Percentiles rank a stretch among this genome's conserved stretches.
phyloP scores from a whole-genome alignment of 331 rosid genomes.

The Dryas integrifolia region DNA sequence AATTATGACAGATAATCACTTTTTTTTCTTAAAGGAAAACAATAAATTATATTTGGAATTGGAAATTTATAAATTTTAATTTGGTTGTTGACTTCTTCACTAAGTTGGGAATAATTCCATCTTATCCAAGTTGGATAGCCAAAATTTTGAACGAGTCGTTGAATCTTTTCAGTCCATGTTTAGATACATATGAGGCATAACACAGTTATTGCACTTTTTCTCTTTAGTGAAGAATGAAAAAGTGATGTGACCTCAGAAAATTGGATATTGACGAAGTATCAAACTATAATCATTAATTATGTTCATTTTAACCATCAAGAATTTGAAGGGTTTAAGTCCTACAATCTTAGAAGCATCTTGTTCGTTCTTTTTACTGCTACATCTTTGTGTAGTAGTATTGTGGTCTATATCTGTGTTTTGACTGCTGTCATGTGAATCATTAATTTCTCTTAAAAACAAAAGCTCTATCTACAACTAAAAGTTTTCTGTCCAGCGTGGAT shows the following conservation, averaged over 20 bases:
- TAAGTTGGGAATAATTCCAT: neutral
- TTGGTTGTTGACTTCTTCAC: constrained; percentile 4
- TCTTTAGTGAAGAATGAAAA: neutral
- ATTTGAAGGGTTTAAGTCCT: neutral
- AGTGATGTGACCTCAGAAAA: neutral
- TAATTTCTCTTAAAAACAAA: neutral
- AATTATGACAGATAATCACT: neutral
- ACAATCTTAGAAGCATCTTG: neutral
- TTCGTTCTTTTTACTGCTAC: neutral
- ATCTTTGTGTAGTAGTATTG: neutral
- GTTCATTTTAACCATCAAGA: too few species aligned
- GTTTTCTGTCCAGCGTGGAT: neutral
- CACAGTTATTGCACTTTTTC: neutral
- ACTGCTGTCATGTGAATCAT: too few species aligned
- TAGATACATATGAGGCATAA: neutral
- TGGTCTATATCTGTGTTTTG: too few species aligned
- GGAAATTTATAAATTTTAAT: neutral
- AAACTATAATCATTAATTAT: neutral
- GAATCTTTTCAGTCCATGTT: neutral
- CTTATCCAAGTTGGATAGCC: neutral
- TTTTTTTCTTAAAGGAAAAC: too few species aligned
- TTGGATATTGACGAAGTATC: neutral
- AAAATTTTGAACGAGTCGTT: neutral
- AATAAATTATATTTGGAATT: neutral
- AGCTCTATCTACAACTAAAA: neutral